Evolutionary conservation across 306 rosid species (phyloP).

Genomic region (Trichosanthes cucumerina): DNA sequence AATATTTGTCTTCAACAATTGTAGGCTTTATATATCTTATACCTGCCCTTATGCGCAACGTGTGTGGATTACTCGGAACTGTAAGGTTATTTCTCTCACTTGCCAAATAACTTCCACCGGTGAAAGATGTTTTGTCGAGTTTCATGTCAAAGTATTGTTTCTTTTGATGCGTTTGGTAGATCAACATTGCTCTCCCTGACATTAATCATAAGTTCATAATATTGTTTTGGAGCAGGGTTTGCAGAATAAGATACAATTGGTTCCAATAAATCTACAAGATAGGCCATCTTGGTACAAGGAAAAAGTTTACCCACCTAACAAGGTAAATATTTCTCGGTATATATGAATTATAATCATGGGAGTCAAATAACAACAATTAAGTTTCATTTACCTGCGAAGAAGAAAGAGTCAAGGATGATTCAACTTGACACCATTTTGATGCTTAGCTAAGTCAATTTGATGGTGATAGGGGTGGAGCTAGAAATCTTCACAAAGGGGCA

Average conservation of each 20-base stretch:
- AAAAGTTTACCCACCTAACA: conserved; percentile 61
- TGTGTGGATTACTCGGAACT: conserved; percentile 70
- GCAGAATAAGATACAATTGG: conserved; percentile 54
- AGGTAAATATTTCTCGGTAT: conserved; percentile 30
- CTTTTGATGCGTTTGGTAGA: not conserved
- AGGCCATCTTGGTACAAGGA: conserved; percentile 86
- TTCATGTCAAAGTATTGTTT: not conserved
- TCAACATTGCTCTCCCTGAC: not conserved
- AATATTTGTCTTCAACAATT: not conserved
- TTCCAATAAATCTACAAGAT: conserved; percentile 62
- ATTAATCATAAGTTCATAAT: not conserved
- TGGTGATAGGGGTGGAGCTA: not conserved
- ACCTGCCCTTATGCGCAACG: conserved; percentile 84
- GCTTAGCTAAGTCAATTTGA: not conserved
- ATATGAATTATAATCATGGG: not conserved
- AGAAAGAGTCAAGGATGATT: not conserved
- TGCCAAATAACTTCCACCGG: not conserved
- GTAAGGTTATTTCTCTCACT: conserved; percentile 42
- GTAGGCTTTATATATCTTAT: conserved; percentile 75
- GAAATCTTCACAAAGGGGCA: not conserved
- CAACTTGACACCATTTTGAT: not conserved
- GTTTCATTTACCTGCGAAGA: not conserved
- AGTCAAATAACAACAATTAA: not conserved
- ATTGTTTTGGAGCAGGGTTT: conserved; percentile 43
- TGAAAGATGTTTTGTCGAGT: not conserved